Percentiles rank a stretch among this genome's conserved stretches.
Conservation (phyloP, 331 rosid species). For the Ulmus americana region DNA sequence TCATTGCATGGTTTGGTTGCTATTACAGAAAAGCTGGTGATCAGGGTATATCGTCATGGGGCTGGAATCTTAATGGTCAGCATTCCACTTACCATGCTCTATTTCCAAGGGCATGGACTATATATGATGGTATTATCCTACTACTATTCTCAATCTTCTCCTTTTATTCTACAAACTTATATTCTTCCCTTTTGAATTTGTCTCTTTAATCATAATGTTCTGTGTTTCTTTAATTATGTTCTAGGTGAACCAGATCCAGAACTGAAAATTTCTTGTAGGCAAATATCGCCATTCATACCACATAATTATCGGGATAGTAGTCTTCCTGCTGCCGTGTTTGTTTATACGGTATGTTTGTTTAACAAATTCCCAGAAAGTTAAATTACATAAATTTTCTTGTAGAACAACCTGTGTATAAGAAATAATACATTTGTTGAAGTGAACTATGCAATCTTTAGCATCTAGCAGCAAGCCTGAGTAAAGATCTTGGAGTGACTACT, state of each 20-base stretch:
- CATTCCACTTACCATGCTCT: constrained; percentile 98
- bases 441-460: neutral
- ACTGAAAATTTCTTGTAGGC: constrained; percentile 80
- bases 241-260: constrained; percentile 96
- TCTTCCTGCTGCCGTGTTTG: constrained; percentile 88
- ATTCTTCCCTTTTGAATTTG: constrained; percentile 6
- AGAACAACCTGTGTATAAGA: too few relatives aligned
- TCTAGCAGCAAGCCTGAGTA: neutral
- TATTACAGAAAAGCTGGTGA: constrained; percentile 61
- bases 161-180: constrained; percentile 8
- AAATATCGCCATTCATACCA: constrained; percentile 90
- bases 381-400: constrained; percentile 1
- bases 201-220: neutral
- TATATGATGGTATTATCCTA: constrained; percentile 70
- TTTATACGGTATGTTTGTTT: constrained; percentile 60
- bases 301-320: constrained; percentile 90
- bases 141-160: too few relatives aligned
- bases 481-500: neutral
- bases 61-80: constrained; percentile 93
- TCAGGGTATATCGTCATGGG: constrained; percentile 94
- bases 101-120: constrained; percentile 98
- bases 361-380: neutral
- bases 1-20: constrained; percentile 18
- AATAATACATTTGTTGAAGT: neutral
- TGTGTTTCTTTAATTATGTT: constrained; percentile 15